A percentile compares a stretch with the other conserved stretches of the same genome.
Evolutionary conservation across 441 rosid genomes (phyloP).

Genomic region (Lepidium campestre): DNA sequence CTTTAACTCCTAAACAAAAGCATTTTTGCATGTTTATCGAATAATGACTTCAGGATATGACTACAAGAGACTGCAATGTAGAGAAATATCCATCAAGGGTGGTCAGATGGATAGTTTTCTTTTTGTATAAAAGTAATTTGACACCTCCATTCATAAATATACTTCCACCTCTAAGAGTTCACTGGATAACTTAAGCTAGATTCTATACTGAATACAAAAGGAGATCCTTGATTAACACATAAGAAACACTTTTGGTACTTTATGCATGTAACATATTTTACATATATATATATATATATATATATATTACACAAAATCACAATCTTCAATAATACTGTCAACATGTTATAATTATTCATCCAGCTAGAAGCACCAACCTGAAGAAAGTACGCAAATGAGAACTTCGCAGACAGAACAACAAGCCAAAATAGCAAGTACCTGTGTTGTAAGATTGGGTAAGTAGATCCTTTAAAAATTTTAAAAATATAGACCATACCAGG

Average conservation of each 20-base stretch:
- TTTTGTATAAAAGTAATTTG: not conserved
- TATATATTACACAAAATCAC: not conserved
- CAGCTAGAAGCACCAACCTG: conserved; percentile 46
- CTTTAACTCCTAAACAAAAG: conserved; percentile 8
- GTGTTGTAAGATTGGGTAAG: conserved; percentile 24
- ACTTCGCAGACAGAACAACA: conserved; percentile 72
- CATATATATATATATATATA: not conserved
- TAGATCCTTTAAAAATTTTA: not conserved
- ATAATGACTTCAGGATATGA: conserved; percentile 5
- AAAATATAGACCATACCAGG: not conserved
- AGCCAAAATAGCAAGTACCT: conserved; percentile 98
- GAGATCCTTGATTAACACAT: not conserved
- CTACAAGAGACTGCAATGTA: conserved; percentile 11
- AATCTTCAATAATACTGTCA: conserved; percentile 3
- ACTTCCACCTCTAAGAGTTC: conserved; percentile 7
- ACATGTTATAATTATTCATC: conserved; percentile 1
- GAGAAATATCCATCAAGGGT: not conserved
- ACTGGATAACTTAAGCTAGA: not conserved
- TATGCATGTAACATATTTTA: not conserved
- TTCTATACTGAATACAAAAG: not conserved
- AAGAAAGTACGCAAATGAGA: conserved; percentile 91
- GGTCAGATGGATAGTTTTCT: not conserved
- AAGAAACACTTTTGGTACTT: not conserved
- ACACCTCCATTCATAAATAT: not conserved
- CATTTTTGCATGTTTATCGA: conserved; percentile 1